Evolutionary conservation across 805 yeast genomes (phyloP).

Genomic region (Candida pseudoglaebosa): DNA sequence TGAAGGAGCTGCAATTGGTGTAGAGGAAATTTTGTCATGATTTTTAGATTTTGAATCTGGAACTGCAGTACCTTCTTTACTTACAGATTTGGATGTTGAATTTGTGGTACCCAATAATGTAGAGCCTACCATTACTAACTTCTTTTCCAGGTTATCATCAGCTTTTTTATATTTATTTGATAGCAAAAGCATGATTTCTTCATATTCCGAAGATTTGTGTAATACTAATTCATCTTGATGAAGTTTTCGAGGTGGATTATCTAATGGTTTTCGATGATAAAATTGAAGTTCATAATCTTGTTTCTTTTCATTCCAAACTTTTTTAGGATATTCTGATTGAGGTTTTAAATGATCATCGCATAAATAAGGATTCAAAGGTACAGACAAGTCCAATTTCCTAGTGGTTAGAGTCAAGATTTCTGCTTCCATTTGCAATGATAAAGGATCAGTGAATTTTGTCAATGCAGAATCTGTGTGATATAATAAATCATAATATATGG

Average conservation of each 20-base stretch:
- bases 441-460: constrained; percentile 69
- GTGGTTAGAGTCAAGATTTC: constrained; percentile 77
- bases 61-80: constrained; percentile 22
- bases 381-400: constrained; percentile 71
- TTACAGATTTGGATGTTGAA: constrained; percentile 12
- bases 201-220: constrained; percentile 79
- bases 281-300: constrained; percentile 27
- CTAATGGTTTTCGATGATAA: constrained; percentile 30
- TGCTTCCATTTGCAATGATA: constrained; percentile 81
- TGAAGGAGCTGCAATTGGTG: constrained; percentile 11
- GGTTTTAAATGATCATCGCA: constrained; percentile 48
- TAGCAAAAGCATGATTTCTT: constrained; percentile 70
- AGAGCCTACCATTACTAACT: constrained; percentile 36
- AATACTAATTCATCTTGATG: constrained; percentile 40
- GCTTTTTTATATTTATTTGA: constrained; percentile 36
- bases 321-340: constrained; percentile 45
- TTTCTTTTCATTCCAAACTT: constrained; percentile 32
- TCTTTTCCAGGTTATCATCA: constrained; percentile 36
- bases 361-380: constrained; percentile 65
- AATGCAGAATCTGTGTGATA: constrained; percentile 77
- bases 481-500: constrained; percentile 80
- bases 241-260: constrained; percentile 30
- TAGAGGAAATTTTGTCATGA: constrained; percentile 12
- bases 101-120: constrained; percentile 18
- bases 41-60: constrained; percentile 27